These are phyloP conservation scores for Lactarius akahatsu DNA, from an alignment of 768 basidiomycete genomes.

Conservation along the genomic window DNA sequence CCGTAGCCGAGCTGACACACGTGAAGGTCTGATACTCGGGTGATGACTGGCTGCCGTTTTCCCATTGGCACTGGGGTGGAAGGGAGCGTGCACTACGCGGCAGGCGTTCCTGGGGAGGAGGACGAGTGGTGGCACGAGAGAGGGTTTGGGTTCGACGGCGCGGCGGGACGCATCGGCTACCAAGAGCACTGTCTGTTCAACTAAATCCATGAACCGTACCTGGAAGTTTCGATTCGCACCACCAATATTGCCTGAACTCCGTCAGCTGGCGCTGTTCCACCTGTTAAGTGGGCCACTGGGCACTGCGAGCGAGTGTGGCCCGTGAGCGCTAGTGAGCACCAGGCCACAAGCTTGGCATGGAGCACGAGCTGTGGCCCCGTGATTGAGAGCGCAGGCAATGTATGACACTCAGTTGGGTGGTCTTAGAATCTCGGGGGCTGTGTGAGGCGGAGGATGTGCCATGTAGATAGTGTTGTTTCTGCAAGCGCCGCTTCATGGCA, in stretches of 20 bases:
- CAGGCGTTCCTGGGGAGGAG: not conserved
- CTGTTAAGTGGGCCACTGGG: slow-evolving; percentile 19
- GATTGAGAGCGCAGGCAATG: not conserved
- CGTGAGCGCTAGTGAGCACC: too few relatives aligned
- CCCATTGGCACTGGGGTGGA: slow-evolving; percentile 4
- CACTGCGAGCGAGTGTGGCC: too few relatives aligned
- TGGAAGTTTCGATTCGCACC: slow-evolving; percentile 34
- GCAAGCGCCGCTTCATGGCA: too few relatives aligned
- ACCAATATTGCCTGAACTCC: slow-evolving; percentile 41
- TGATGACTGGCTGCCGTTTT: slow-evolving; percentile 2
- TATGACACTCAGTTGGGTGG: too few relatives aligned
- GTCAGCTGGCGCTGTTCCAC: slow-evolving; percentile 40
- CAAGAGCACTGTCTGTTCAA: slow-evolving; percentile 50
- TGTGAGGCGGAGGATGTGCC: too few relatives aligned
- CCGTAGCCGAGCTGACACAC: not conserved
- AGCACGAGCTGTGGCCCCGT: slow-evolving; percentile 7
- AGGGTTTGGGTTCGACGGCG: slow-evolving; percentile 18
- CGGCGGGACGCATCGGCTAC: too few relatives aligned
- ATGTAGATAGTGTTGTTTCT: too few relatives aligned
- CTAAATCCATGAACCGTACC: slow-evolving; percentile 31
- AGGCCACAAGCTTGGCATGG: too few relatives aligned
- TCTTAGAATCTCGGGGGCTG: too few relatives aligned
- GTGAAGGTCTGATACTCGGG: slow-evolving; percentile 9
- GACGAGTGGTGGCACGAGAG: slow-evolving; percentile 8
- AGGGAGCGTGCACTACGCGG: slow-evolving; percentile 1